phyloP scores from a whole-genome alignment of 352 stramenopile genomes.

The Blastocystis sp. region DNA sequence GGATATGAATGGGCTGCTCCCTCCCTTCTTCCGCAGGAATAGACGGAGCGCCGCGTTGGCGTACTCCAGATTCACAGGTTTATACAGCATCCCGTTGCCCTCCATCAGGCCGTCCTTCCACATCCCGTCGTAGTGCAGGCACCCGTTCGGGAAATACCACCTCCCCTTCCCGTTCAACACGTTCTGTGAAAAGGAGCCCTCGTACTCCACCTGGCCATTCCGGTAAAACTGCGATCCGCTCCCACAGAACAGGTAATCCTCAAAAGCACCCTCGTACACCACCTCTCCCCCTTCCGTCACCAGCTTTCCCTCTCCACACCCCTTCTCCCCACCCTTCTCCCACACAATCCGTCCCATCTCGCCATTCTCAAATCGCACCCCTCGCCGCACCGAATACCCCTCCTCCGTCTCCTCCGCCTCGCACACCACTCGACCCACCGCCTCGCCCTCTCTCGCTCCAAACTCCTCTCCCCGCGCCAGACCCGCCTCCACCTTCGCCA shows the following conservation, averaged over 20 bases:
- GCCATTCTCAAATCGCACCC: background rate
- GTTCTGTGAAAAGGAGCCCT: background rate
- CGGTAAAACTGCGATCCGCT: background rate
- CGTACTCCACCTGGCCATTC: background rate
- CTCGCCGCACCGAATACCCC: no score
- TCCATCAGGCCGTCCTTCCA: background rate
- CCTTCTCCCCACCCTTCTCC: background rate
- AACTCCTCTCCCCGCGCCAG: background rate
- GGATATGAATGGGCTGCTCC: background rate
- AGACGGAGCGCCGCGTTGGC: background rate
- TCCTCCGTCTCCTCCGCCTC: background rate
- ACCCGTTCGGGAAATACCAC: constrained; percentile 18
- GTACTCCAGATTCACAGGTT: constrained; percentile 3
- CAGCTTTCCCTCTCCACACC: background rate
- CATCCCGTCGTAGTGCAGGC: background rate
- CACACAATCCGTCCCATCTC: background rate
- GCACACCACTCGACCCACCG: background rate
- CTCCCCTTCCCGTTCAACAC: background rate
- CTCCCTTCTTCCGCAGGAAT: background rate
- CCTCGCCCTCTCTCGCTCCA: background rate
- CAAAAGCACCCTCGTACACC: constrained; percentile 8
- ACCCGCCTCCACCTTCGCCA: background rate
- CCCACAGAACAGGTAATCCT: background rate
- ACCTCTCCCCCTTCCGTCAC: background rate
- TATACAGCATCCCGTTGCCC: background rate